Evolutionary conservation across 805 yeast species (phyloP), one percentile per base, ranked within the genome.

Genomic region (Schizosaccharomyces lindneri): DNA sequence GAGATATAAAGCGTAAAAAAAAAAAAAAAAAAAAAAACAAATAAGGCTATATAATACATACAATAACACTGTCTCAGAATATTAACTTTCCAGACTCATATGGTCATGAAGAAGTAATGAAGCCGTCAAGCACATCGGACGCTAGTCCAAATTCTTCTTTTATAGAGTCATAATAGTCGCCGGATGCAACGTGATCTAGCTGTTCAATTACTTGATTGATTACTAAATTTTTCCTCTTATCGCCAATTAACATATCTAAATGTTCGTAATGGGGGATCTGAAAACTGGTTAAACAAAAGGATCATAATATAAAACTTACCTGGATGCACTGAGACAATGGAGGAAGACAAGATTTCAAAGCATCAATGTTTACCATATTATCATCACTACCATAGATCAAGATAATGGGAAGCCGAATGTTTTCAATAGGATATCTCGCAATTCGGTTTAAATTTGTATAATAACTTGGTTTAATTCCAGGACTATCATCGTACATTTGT

Each of bases 401-500:
- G 62, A 81, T 77, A 62, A 90, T 82, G 0, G 96, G 96, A 1
- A 85, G 75, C 39, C 73, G 74, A 62, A 84, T 81, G 62, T 82
- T 83, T 63, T 74, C 74, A 5, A 87, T 82, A 51, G 90, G 94
- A 70, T 75, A 82, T 43, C 76, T 78, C 19, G 79, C 79, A 60
- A 73, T 74, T 31, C 62, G 64, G 46, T 66, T 68, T 64, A 69
- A 70, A 63, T 72, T 71, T 43, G 68, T 65, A 61, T 68, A 61
- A 51, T 67, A 59, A 55, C 66, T 61, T 64, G 67, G 61, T 59
- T 67, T 63, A 24, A 70, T 73, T 63, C 66, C 61, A 59, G 67
- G 64, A 27, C 70, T 74, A 65, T 87, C 95, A 67, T 85, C 93
- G 71, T 81, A 90, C 95, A 93, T 85, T 70, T 89, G 95, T 70